Conservation (phyloP, 176 grass and related monocot genomes). For the Cocos nucifera region DNA sequence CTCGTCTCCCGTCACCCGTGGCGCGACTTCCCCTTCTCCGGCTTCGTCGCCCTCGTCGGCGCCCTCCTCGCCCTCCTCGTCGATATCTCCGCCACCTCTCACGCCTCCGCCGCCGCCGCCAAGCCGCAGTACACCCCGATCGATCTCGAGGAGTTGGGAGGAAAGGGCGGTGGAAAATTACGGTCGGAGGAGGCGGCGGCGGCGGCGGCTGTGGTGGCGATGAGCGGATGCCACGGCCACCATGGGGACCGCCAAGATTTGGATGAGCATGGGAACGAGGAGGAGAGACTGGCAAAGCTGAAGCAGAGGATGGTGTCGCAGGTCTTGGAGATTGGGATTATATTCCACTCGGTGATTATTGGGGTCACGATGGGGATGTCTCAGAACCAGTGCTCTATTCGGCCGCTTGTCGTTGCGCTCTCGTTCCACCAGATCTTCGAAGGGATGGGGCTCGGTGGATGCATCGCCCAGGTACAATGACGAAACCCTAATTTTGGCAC, state of each 20-base stretch:
- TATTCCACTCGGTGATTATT: slow-evolving; percentile 93
- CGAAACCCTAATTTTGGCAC: no score
- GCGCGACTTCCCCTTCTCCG: slow-evolving; percentile 90
- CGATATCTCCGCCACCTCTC: slow-evolving; percentile 72
- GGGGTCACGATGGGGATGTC: slow-evolving; percentile 83
- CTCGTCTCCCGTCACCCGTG: slow-evolving; percentile 42
- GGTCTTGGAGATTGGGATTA: slow-evolving; percentile 86
- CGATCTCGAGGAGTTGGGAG: slow-evolving; percentile 46
- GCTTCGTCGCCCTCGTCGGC: slow-evolving; percentile 66
- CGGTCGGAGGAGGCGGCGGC: neutral
- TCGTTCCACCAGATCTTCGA: slow-evolving; percentile 96
- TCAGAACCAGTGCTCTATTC: slow-evolving; percentile 74
- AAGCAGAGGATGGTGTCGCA: slow-evolving; percentile 99
- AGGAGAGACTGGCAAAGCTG: slow-evolving; percentile 54
- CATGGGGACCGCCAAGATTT: slow-evolving; percentile 13
- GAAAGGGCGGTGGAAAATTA: slow-evolving; percentile 27
- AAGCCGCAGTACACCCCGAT: slow-evolving; percentile 38
- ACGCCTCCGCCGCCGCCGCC: slow-evolving; percentile 20
- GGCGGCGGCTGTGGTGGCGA: neutral
- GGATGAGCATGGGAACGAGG: slow-evolving; percentile 20
- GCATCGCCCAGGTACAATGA: slow-evolving; percentile 72
- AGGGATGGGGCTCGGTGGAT: slow-evolving; percentile 93
- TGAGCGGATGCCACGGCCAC: slow-evolving; percentile 42
- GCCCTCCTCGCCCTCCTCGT: slow-evolving; percentile 89
- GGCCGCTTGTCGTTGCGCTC: slow-evolving; percentile 72